Conservation (phyloP, 441 rosid genomes). For the Daphne laureola region DNA sequence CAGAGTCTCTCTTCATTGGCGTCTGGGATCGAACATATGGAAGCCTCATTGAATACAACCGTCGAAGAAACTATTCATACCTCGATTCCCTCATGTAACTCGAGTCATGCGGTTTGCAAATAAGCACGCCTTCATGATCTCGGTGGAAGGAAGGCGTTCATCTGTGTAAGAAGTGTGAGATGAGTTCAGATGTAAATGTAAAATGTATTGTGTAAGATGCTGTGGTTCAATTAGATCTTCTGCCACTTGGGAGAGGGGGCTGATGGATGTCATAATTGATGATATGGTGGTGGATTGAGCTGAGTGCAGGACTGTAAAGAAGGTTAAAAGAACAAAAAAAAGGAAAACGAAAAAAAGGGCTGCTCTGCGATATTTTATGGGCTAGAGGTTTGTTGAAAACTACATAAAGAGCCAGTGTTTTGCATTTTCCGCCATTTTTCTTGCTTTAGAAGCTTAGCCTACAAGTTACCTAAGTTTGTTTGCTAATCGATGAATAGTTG, state of each 20-base stretch:
- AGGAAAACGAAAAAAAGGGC: not conserved
- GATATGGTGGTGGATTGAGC: constrained; percentile 7
- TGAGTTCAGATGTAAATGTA: constrained; percentile 16
- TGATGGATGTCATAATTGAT: constrained; percentile 1
- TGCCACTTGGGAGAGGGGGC: not conserved
- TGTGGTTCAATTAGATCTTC: constrained; percentile 11
- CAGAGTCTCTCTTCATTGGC: constrained; percentile 61
- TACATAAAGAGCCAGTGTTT: too few species aligned
- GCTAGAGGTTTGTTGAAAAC: too few species aligned
- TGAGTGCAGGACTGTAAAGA: constrained; percentile 19
- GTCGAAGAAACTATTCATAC: constrained; percentile 52
- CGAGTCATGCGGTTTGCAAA: constrained; percentile 8
- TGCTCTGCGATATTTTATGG: not conserved
- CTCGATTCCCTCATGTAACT: constrained; percentile 47
- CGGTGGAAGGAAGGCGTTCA: constrained; percentile 1
- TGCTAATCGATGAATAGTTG: too few species aligned
- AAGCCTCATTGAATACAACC: constrained; percentile 62
- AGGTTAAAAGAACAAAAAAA: constrained; percentile 8
- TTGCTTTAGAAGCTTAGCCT: too few species aligned
- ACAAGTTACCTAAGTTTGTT: too few species aligned
- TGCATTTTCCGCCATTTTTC: too few species aligned
- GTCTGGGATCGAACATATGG: constrained; percentile 74
- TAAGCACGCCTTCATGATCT: constrained; percentile 3
- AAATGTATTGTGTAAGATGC: constrained; percentile 11
- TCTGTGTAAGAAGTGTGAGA: not conserved